phyloP scores from a whole-genome alignment of 805 yeast species.

The Candida morakotiae region DNA sequence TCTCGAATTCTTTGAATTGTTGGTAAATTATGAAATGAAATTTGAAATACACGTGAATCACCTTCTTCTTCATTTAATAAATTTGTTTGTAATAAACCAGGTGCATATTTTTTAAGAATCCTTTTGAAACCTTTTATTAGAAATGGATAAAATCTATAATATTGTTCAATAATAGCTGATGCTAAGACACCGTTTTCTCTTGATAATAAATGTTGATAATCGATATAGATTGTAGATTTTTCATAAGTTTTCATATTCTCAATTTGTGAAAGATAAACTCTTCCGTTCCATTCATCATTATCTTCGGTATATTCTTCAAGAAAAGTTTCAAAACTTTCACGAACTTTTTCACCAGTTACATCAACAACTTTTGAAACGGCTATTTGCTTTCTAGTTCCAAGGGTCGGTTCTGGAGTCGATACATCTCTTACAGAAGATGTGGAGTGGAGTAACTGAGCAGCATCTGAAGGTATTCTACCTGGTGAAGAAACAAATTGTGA shows the following conservation, averaged over 20 bases:
- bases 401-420: constrained; percentile 12
- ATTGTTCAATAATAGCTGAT: constrained; percentile 84
- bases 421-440: constrained; percentile 37
- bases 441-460: constrained; percentile 36
- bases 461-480: constrained; percentile 40
- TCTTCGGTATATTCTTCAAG: constrained; percentile 57
- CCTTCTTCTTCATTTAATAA: constrained; percentile 41
- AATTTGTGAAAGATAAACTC: constrained; percentile 72
- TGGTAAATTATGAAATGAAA: constrained; percentile 85
- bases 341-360: constrained; percentile 88
- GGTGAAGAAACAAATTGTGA: constrained; percentile 43
- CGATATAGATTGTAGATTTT: constrained; percentile 74
- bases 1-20: constrained; percentile 82
- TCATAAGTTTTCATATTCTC: constrained; percentile 77
- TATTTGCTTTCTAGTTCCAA: constrained; percentile 52
- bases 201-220: constrained; percentile 71
- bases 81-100: constrained; percentile 48
- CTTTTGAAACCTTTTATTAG: constrained; percentile 69
- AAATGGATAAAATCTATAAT: constrained; percentile 88
- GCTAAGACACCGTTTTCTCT: constrained; percentile 86
- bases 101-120: constrained; percentile 71
- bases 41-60: constrained; percentile 76
- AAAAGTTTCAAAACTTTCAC: constrained; percentile 85
- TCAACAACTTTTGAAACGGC: constrained; percentile 85
- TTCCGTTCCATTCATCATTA: constrained; percentile 42